Evolutionary conservation across 768 basidiomycete genomes (phyloP).

Genomic region (Boletus sensibilis): DNA sequence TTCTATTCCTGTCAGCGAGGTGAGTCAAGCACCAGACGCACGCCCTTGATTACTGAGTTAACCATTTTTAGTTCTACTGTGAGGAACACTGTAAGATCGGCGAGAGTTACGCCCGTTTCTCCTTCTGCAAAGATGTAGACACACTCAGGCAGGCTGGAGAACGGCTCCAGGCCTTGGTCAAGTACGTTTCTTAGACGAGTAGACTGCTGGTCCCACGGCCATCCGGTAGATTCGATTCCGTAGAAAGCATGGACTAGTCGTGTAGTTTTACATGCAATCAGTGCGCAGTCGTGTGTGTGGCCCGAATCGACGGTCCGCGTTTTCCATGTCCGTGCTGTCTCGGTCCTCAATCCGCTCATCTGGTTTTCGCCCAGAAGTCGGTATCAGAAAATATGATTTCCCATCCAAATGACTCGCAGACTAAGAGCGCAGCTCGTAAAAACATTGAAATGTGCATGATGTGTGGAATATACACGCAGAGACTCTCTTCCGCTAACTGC

Average conservation of each 20-base stretch:
- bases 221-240: not conserved
- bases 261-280: not conserved
- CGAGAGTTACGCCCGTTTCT: conserved; percentile 84
- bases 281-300: not conserved
- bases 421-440: not conserved
- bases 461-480: not conserved
- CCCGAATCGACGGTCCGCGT: not conserved
- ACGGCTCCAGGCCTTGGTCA: conserved; percentile 70
- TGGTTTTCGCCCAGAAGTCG: not conserved
- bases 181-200: conserved; percentile 46
- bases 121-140: conserved; percentile 93
- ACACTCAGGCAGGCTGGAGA: conserved; percentile 81
- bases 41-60: conserved; percentile 2
- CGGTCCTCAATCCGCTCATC: not conserved
- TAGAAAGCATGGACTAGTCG: not conserved
- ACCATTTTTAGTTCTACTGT: conserved; percentile 76
- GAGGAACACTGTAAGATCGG: conserved; percentile 83
- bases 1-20: conserved; percentile 93
- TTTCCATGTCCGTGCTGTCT: not conserved
- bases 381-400: not conserved
- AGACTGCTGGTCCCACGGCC: not conserved
- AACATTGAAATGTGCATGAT: not conserved
- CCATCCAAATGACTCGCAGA: not conserved
- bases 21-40: conserved; percentile 34
- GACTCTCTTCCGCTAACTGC: not conserved